Conservation (phyloP, 441 rosid species). For the Adansonia rubrostipa region DNA sequence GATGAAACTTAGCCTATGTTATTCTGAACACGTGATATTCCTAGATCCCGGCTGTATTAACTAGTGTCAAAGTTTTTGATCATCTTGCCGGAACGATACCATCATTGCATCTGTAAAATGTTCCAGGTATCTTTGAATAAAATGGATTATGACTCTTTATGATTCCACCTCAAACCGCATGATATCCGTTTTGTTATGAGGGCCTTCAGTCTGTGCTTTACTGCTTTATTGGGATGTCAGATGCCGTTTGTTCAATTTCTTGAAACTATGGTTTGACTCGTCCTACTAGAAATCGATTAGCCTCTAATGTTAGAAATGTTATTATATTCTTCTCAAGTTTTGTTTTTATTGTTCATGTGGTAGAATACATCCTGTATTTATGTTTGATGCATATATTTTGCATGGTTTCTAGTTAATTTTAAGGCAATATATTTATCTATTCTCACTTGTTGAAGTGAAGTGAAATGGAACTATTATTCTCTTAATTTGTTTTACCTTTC, state of each 20-base stretch:
- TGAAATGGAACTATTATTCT: neutral
- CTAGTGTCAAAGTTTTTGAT: neutral
- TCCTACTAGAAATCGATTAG: neutral
- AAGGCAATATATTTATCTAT: neutral
- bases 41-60: neutral
- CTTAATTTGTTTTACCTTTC: neutral
- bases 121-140: neutral
- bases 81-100: neutral
- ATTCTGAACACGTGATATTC: neutral
- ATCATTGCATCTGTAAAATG: conserved; percentile 4
- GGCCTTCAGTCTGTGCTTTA: neutral
- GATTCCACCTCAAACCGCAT: neutral
- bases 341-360: neutral
- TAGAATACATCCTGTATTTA: neutral
- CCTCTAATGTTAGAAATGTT: neutral
- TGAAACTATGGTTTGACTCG: neutral
- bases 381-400: neutral
- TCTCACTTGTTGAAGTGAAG: neutral
- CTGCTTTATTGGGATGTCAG: neutral
- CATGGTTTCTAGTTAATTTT: conserved; percentile 8
- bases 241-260: neutral
- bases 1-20: conserved; percentile 10
- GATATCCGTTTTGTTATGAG: neutral
- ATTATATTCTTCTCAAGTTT: neutral
- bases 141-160: neutral